phyloP scores from a whole-genome alignment of 495 filamentous ascomycete genomes.

The Aspergillus nidulans region DNA sequence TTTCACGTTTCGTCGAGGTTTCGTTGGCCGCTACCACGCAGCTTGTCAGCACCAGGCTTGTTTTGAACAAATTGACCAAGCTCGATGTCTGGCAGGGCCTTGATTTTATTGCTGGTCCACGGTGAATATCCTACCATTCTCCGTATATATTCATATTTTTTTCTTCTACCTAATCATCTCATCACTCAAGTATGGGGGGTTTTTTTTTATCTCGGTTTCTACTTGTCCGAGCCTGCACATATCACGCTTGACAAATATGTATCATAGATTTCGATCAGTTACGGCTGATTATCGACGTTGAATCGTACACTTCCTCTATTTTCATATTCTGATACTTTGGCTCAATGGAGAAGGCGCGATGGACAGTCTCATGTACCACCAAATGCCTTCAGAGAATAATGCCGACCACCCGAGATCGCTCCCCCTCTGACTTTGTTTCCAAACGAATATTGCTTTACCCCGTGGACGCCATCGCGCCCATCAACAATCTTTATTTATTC shows the following conservation, averaged over 20 bases:
- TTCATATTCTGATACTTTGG: neutral
- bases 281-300: neutral
- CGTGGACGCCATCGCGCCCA: neutral
- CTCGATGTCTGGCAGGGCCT: neutral
- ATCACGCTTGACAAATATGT: conserved; percentile 8
- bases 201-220: neutral
- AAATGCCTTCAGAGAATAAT: neutral
- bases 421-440: neutral
- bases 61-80: neutral
- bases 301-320: neutral
- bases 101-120: neutral
- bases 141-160: conserved; percentile 23
- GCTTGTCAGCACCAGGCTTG: neutral
- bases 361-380: neutral
- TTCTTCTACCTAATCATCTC: neutral
- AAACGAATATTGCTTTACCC: neutral
- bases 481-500: neutral
- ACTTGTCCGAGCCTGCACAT: conserved; percentile 16
- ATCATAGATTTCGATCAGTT: conserved; percentile 1
- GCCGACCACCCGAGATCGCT: neutral
- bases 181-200: neutral
- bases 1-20: conserved; percentile 7
- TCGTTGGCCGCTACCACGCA: neutral
- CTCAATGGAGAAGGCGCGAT: conserved; percentile 11
- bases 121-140: conserved; percentile 15